A percentile compares a stretch with the other conserved stretches of the same genome.
These are phyloP conservation scores for Penicillium verrucosum DNA, from an alignment of 2,329 filamentous ascomycete genomes.

Conservation along the genomic window DNA sequence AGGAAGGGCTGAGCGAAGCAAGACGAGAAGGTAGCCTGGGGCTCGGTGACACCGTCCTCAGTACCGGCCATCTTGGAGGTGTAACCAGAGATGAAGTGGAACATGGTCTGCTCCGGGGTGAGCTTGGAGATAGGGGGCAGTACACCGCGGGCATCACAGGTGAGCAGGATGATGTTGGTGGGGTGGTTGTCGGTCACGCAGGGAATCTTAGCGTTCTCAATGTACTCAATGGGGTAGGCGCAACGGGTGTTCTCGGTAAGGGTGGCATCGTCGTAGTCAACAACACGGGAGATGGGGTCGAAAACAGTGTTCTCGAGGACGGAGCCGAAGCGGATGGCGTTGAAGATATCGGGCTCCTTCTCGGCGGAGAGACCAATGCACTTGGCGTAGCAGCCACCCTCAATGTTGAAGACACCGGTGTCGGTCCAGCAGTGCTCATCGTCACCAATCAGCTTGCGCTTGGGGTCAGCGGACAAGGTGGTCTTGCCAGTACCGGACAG, in stretches of 20 bases:
- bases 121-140: slow-evolving; percentile 98
- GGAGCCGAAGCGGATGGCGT: slow-evolving; percentile 92
- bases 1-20: slow-evolving; percentile 99
- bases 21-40: slow-evolving; percentile 96
- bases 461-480: slow-evolving; percentile 92
- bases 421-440: slow-evolving; percentile 99
- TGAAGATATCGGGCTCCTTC: slow-evolving; percentile 98
- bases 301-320: slow-evolving; percentile 99
- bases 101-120: slow-evolving; percentile 93
- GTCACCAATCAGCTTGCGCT: slow-evolving; percentile 93
- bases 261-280: slow-evolving; percentile 93
- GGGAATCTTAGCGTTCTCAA: slow-evolving; percentile 97
- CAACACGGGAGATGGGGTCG: slow-evolving; percentile 79
- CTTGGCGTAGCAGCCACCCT: slow-evolving; percentile 99
- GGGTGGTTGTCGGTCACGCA: slow-evolving; percentile 86
- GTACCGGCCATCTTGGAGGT: slow-evolving; percentile 99
- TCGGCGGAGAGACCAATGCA: slow-evolving; percentile 94
- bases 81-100: slow-evolving; percentile 99
- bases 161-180: slow-evolving; percentile 95
- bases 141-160: slow-evolving; percentile 95
- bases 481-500: slow-evolving; percentile 99
- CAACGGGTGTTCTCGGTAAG: slow-evolving; percentile 98
- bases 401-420: slow-evolving; percentile 96
- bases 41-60: slow-evolving; percentile 93
- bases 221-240: slow-evolving; percentile 99